phyloP scores from a whole-genome alignment of 1,284 basidiomycete genomes.

The Marasmius tenuissimus region DNA sequence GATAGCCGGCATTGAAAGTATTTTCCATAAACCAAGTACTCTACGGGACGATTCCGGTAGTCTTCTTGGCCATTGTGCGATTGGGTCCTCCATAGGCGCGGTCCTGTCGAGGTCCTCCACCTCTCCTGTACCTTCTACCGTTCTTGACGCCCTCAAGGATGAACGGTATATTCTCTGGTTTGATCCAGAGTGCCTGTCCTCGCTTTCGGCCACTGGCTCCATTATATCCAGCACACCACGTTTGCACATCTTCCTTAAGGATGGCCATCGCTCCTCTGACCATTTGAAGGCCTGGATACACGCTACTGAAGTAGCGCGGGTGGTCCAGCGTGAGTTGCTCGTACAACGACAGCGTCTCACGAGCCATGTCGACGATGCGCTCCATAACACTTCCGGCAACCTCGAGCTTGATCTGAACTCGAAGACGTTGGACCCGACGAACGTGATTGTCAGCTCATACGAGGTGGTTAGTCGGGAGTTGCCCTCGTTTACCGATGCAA shows the following conservation, averaged over 20 bases:
- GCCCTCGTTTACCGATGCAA: constrained; percentile 3
- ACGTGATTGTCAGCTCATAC: constrained; percentile 1
- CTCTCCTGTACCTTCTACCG: constrained; percentile 21
- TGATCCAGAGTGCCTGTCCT: constrained; percentile 24
- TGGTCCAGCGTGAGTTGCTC: not conserved
- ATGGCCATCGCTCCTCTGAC: constrained; percentile 43
- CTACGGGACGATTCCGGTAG: constrained; percentile 33
- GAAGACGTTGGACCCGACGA: not conserved
- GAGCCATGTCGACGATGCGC: not conserved
- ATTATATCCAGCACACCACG: constrained; percentile 13
- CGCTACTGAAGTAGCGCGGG: constrained; percentile 29
- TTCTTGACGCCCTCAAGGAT: constrained; percentile 34
- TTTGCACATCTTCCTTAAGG: constrained; percentile 48
- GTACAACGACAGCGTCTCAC: not conserved
- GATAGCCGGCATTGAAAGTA: constrained; percentile 33
- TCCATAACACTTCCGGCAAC: not conserved
- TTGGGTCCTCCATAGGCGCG: constrained; percentile 50
- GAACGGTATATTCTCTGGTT: constrained; percentile 55
- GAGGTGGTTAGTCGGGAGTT: constrained; percentile 1
- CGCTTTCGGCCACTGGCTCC: constrained; percentile 8
- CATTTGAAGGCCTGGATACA: constrained; percentile 60
- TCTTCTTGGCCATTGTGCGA: constrained; percentile 39
- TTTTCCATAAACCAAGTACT: constrained; percentile 34
- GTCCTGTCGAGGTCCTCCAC: constrained; percentile 31
- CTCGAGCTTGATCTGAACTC: not conserved